Percentiles rank a stretch among this genome's conserved stretches.
Evolutionary conservation across 192 early-diverging fungal genomes (phyloP).

Genomic region (Gaertneriomyces sp.): DNA sequence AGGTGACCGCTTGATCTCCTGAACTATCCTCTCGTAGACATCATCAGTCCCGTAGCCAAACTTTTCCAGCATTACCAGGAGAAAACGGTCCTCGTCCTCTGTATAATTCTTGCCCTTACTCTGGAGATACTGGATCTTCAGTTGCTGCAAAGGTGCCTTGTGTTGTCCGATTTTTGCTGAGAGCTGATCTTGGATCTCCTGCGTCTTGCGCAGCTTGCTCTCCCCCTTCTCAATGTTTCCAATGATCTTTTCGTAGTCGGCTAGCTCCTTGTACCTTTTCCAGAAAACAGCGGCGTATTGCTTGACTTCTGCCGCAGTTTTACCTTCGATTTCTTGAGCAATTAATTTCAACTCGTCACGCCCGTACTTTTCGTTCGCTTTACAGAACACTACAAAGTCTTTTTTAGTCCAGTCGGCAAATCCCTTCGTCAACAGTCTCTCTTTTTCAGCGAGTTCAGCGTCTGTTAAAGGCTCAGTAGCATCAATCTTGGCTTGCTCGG

Average conservation of each 20-base stretch:
- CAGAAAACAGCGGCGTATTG: constrained; percentile 86
- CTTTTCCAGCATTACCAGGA: constrained; percentile 83
- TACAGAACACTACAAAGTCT: constrained; percentile 84
- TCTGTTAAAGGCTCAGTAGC: constrained; percentile 85
- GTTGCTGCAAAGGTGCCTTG: constrained; percentile 79
- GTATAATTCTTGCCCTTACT: constrained; percentile 88
- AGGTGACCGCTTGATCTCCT: constrained; percentile 74
- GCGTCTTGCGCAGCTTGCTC: constrained; percentile 67
- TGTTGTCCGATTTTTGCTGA: constrained; percentile 71
- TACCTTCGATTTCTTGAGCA: constrained; percentile 86
- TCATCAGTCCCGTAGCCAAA: constrained; percentile 89
- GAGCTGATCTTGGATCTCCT: constrained; percentile 80
- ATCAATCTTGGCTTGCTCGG: constrained; percentile 84
- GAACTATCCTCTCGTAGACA: constrained; percentile 87
- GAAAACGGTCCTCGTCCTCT: constrained; percentile 96
- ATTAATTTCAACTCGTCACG: constrained; percentile 70
- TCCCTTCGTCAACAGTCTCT: constrained; percentile 45
- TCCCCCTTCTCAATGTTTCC: constrained; percentile 89
- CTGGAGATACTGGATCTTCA: constrained; percentile 84
- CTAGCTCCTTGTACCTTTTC: constrained; percentile 80
- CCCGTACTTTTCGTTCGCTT: constrained; percentile 82
- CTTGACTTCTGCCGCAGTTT: constrained; percentile 80
- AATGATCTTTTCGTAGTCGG: constrained; percentile 79
- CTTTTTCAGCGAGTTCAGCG: constrained; percentile 78
- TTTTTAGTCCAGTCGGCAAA: constrained; percentile 89